Base-by-base conservation (phyloP, 2,329 filamentous ascomycete genomes). In the Ilyonectria sp. region DNA sequence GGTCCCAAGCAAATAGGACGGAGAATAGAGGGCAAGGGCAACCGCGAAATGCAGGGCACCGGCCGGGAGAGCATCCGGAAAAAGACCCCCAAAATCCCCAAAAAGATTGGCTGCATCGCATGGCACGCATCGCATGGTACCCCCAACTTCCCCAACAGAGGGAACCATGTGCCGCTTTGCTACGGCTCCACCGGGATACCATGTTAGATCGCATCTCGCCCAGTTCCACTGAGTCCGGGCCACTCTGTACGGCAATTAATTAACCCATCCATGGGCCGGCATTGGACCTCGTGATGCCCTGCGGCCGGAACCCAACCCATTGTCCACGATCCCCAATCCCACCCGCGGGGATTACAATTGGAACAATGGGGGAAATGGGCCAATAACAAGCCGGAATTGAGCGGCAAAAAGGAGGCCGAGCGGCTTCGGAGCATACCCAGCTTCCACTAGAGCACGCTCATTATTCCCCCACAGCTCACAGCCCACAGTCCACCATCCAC, bases 191-290 rank as follows among this genome's bases (percentile, higher is more conserved):
- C 49, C 11, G 19, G n/a, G 31, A 31, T 31, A 31, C 47, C 47
- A n/a, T 50, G 49, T 37, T n/a, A 53, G 31, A 53, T 53, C 50
- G 31, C 50, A 53, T 53, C 49, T 53, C 50, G 23, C 50, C 31
- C 50, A 46, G n/a, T 17, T 43, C 40, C 6, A 43, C 40, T 17
- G 40, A 43, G 40, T n/a, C 40, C n/a, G 40, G 40, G 40, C 40
- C 15, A n/a, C 40, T 43, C 15, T 17, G 6, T 19, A 43, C 40
- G 40, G 40, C 15, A 43, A 43, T 43, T n/a, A 17, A 43, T 43
- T 43, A 26, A 29, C n/a, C 62, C 62, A 60, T 54, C 62, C 62
- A 60, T 47, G 62, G 54, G 55, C 62, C 61, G 60, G 52, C 35
- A 47, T 44, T 59, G 19, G 60, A 19, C 60, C 62, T 64, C 62